A percentile compares a stretch with the other conserved stretches of the same genome.
phyloP scores from a whole-genome alignment of 176 grass and related monocot species.

The Hordeum marinum region DNA sequence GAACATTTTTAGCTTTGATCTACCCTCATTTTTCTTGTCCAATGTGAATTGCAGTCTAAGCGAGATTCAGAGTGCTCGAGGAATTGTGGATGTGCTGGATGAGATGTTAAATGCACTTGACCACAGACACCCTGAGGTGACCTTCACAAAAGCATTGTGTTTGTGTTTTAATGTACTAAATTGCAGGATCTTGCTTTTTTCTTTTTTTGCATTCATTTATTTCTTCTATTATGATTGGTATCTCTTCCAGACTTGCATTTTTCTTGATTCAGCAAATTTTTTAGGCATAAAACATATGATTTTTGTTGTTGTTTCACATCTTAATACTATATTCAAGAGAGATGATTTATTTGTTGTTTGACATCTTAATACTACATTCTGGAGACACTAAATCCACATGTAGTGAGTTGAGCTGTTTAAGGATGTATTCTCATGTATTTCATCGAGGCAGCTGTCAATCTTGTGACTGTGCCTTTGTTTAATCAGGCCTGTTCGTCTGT shows the following conservation, averaged over 20 bases:
- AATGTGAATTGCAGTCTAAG: constrained; percentile 52
- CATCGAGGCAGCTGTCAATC: not conserved
- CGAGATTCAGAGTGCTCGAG: constrained; percentile 91
- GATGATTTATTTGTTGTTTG: not conserved
- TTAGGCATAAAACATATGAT: constrained; percentile 2
- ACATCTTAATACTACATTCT: not conserved
- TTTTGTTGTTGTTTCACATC: not conserved
- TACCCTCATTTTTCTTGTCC: constrained; percentile 15
- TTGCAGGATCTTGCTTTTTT: not conserved
- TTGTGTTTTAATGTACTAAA: not conserved
- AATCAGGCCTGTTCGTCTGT: not conserved
- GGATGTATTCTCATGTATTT: not conserved
- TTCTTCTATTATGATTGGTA: not conserved
- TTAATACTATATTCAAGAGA: not conserved
- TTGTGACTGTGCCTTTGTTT: not conserved
- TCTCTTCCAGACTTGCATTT: not conserved
- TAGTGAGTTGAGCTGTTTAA: not conserved
- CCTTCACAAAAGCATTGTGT: not conserved
- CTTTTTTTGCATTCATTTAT: not conserved
- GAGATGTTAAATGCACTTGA: constrained; percentile 98
- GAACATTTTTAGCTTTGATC: not conserved
- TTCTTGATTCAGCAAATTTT: not conserved
- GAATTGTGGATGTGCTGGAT: constrained; percentile 84
- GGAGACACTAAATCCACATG: not conserved
- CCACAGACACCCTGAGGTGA: constrained; percentile 81